phyloP scores from a whole-genome alignment of 2,329 filamentous ascomycete genomes.

The Colletotrichum tabaci region DNA sequence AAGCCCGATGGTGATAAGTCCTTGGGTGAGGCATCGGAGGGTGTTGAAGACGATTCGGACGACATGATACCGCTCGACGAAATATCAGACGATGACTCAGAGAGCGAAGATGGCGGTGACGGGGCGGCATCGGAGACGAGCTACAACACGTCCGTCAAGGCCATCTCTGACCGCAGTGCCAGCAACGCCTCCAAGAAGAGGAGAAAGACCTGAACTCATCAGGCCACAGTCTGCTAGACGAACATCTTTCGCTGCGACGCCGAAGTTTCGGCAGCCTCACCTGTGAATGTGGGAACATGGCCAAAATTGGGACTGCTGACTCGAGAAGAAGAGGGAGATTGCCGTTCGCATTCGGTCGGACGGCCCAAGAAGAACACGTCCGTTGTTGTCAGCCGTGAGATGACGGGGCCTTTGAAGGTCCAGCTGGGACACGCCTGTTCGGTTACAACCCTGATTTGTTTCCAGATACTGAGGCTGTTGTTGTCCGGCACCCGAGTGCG shows the following conservation, averaged over 20 bases:
- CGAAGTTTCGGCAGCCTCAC: conserved; percentile 36
- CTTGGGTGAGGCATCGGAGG: conserved; percentile 35
- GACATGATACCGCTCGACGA: conserved; percentile 41
- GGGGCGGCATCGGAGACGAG: conserved; percentile 39
- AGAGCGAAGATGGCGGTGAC: conserved; percentile 35
- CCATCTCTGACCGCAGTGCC: conserved; percentile 34
- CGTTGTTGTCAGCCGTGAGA: conserved; percentile 3
- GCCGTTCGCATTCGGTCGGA: background rate
- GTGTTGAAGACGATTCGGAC: conserved; percentile 31
- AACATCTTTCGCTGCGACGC: conserved; percentile 21
- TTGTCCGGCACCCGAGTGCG: conserved; percentile 16
- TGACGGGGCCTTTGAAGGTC: background rate
- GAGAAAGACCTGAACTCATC: conserved; percentile 36
- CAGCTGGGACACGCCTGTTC: background rate
- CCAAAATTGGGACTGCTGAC: conserved; percentile 12
- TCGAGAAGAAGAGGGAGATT: conserved; percentile 12
- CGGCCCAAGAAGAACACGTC: background rate
- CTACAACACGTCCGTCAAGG: conserved; percentile 41
- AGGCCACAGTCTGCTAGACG: conserved; percentile 20
- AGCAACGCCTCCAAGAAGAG: conserved; percentile 38
- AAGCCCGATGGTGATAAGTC: conserved; percentile 50
- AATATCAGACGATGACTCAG: conserved; percentile 40
- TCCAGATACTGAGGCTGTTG: conserved; percentile 11
- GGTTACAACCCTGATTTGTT: conserved; percentile 14
- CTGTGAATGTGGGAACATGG: conserved; percentile 20